Base-by-base conservation (phyloP, 2,329 filamentous ascomycete species). In the Hirsutella minnesotensis region DNA sequence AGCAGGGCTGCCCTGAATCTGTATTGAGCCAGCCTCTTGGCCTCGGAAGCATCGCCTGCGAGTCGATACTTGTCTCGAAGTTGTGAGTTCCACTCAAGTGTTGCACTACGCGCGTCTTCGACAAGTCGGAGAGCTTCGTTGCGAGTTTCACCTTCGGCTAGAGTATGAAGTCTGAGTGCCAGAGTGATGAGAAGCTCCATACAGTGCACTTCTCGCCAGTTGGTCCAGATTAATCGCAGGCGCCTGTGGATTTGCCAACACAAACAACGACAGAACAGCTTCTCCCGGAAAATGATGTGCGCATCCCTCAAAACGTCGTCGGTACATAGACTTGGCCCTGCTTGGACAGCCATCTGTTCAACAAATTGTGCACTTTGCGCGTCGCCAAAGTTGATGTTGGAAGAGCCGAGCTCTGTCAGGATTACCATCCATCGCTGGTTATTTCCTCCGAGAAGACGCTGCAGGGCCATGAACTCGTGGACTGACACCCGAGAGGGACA, bases 131-230 rank as follows among this genome's bases (percentile, higher is more conserved):
- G 18, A 2, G 61, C 58, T 1, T 37, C 46, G 9, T 31, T 13
- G 9, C 51, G 43, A 7, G 51, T 50, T 1, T 43, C 37, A 1
- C 5, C 30, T 2, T 31, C 33, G 3, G 38, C 29, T 4, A 46
- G 15, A 44, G 51, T 27, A 41, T 51, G 65, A 1, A 56, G 50
- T 2, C 73, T 67, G 1, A 77, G 52, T 0, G 63, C 51, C 0
- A 83, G 49, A 0, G 66, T 72, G 5, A 81, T 64, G 2, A 82
- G 42, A 0, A 70, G 64, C 4, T 76, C 69, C 76, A 84, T 81
- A 13, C 67, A 65, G 41, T 73, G 56, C 0, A 59, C 62, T 46
- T 84, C 79, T 0, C 77, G 66, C 72, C 77, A 81, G 37, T 77
- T 83, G 0, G 61, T 55, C 0, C 56, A 52, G 8, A 84, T 69